A percentile compares a stretch with the other conserved stretches of the same genome.
Evolutionary conservation across 2,329 filamentous ascomycete genomes (phyloP).

Genomic region (Fusarium odoratissimum): DNA sequence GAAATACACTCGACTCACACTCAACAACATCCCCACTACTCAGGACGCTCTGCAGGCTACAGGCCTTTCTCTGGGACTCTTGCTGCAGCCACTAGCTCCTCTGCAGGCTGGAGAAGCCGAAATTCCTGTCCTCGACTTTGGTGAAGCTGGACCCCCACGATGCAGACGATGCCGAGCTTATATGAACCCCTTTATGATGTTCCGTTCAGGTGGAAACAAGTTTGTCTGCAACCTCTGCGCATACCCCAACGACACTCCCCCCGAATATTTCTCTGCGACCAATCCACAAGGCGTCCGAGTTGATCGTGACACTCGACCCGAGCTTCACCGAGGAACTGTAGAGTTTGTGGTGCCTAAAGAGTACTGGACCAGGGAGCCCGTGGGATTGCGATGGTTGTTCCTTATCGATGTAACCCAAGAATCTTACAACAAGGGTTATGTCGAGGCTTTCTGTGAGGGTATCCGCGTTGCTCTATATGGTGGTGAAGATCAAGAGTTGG

Average conservation of each 20-base stretch:
- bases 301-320: conserved; percentile 88
- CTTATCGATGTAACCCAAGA: conserved; percentile 94
- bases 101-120: conserved; percentile 86
- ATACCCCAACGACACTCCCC: conserved; percentile 92
- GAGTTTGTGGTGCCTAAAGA: conserved; percentile 98
- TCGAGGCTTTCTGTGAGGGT: conserved; percentile 91
- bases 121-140: conserved; percentile 95
- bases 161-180: conserved; percentile 95
- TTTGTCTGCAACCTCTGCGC: conserved; percentile 99
- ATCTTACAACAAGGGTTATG: conserved; percentile 87
- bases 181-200: conserved; percentile 99
- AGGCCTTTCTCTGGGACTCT: conserved; percentile 84
- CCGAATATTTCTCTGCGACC: conserved; percentile 93
- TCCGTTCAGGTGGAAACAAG: conserved; percentile 92
- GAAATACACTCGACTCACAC: conserved; percentile 88
- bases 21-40: conserved; percentile 92
- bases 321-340: conserved; percentile 90
- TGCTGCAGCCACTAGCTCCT: conserved; percentile 88
- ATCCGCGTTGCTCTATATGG: conserved; percentile 88
- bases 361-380: conserved; percentile 96
- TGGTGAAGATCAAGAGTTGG: conserved; percentile 62
- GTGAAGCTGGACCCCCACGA: conserved; percentile 87
- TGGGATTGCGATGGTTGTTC: conserved; percentile 89
- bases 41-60: conserved; percentile 84
- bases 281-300: conserved; percentile 87